These are phyloP conservation scores for Samsoniella hepiali DNA, from an alignment of 2,329 filamentous ascomycete species.

Conservation along the genomic window DNA sequence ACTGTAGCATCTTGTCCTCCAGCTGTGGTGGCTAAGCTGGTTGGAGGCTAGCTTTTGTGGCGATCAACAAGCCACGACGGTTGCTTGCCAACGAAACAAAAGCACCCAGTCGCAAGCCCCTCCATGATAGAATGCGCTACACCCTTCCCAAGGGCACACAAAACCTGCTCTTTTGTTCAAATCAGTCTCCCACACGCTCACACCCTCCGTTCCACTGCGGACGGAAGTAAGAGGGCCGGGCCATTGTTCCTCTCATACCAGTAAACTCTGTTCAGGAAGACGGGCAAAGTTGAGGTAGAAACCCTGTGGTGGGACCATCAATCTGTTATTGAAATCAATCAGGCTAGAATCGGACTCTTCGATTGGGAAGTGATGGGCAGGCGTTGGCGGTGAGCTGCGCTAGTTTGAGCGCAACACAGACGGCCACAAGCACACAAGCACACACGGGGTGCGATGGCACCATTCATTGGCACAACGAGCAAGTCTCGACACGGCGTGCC, in stretches of 20 bases:
- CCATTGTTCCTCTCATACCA: neutral
- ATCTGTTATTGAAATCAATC: neutral
- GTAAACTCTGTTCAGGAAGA: neutral
- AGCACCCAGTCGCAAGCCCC: neutral
- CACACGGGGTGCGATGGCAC: constrained; percentile 1
- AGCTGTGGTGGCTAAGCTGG: neutral
- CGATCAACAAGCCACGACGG: constrained; percentile 1
- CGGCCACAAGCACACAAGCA: neutral
- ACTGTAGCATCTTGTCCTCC: neutral
- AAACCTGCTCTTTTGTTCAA: neutral
- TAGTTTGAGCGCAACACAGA: neutral
- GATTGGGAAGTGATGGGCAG: neutral
- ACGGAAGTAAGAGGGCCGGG: neutral
- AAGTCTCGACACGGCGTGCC: neutral
- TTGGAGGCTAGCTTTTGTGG: neutral
- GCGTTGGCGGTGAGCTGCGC: constrained; percentile 4
- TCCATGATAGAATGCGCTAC: neutral
- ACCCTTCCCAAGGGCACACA: neutral
- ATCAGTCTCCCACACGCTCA: neutral
- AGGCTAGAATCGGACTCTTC: neutral
- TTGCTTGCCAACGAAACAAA: constrained; percentile 2
- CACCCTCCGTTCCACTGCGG: neutral
- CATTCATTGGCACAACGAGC: constrained; percentile 3
- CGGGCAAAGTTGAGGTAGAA: neutral
- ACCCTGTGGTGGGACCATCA: neutral